phyloP scores from a whole-genome alignment of 2,329 filamentous ascomycete genomes.

The Ilyonectria sp. region DNA sequence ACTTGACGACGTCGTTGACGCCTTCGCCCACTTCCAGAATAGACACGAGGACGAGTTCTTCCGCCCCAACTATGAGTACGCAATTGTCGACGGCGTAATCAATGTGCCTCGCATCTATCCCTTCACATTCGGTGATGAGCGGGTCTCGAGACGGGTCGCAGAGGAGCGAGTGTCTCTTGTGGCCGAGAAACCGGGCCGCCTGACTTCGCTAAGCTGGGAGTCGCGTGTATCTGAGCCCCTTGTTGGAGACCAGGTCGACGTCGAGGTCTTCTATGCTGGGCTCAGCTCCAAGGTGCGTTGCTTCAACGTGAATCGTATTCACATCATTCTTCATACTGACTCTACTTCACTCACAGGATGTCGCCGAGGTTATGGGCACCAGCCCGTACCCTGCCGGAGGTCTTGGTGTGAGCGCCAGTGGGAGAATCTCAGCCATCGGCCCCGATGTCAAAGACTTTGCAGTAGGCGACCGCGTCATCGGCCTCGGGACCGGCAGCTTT shows the following conservation, averaged over 20 bases:
- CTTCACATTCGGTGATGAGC: constrained; percentile 41
- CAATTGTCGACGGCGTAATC: constrained; percentile 45
- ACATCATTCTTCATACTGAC: too few relatives aligned
- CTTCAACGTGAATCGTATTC: too few relatives aligned
- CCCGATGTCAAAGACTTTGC: constrained; percentile 46
- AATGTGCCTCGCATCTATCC: constrained; percentile 49
- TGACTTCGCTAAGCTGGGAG: constrained; percentile 43
- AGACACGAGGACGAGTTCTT: constrained; percentile 38
- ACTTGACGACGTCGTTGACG: constrained; percentile 25
- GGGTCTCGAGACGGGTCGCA: constrained; percentile 8
- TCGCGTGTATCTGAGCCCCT: not conserved
- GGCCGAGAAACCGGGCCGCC: constrained; percentile 33
- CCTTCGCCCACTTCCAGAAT: constrained; percentile 43
- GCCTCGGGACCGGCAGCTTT: constrained; percentile 34
- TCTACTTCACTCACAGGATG: too few relatives aligned
- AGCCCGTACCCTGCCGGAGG: too few relatives aligned
- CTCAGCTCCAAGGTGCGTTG: constrained; percentile 41
- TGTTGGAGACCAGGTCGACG: constrained; percentile 50
- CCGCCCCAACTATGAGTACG: constrained; percentile 52
- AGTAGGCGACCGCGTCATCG: constrained; percentile 54
- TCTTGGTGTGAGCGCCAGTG: too few relatives aligned
- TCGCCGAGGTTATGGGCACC: too few relatives aligned
- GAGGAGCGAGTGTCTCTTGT: constrained; percentile 23
- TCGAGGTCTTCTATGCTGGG: constrained; percentile 43
- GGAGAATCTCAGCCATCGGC: constrained; percentile 34